Conservation (phyloP, 257 asterid genomes). For the Penstemon barbatus region DNA sequence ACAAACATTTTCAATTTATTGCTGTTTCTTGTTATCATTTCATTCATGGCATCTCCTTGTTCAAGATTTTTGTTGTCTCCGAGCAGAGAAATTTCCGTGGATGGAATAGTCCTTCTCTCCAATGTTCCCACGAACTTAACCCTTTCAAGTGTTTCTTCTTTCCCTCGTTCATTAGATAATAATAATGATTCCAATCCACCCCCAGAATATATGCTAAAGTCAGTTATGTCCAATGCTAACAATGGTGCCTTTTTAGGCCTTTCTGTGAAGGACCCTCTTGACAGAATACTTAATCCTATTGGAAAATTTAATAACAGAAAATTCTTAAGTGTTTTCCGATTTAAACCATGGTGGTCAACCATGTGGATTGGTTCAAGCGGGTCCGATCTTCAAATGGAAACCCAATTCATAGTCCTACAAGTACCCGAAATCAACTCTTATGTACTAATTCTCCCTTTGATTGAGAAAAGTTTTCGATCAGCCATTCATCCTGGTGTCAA, state of each 20-base stretch:
- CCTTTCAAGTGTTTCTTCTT: constrained; percentile 28
- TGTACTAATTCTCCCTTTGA: constrained; percentile 37
- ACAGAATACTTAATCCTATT: constrained; percentile 40
- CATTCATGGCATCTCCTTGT: background rate
- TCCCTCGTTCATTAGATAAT: constrained; percentile 22
- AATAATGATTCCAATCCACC: constrained; percentile 23
- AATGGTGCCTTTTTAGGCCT: constrained; percentile 44
- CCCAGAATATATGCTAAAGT: constrained; percentile 8
- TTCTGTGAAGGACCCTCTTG: constrained; percentile 28
- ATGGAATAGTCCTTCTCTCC: constrained; percentile 35
- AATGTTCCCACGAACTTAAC: constrained; percentile 34
- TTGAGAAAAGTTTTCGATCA: constrained; percentile 41
- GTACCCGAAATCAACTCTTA: constrained; percentile 38
- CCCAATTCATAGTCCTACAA: constrained; percentile 37
- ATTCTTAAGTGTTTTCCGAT: constrained; percentile 46
- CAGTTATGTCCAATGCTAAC: constrained; percentile 32
- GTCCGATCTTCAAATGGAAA: constrained; percentile 45
- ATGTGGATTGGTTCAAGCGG: constrained; percentile 47
- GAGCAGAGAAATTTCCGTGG: constrained; percentile 27
- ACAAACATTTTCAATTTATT: too few relatives aligned
- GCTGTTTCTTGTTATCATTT: too few relatives aligned
- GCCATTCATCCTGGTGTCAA: constrained; percentile 39
- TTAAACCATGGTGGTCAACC: constrained; percentile 58
- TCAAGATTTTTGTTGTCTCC: constrained; percentile 35
- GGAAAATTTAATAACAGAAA: constrained; percentile 36